Evolutionary conservation across 768 basidiomycete species (phyloP).

Genomic region (Guyanaporus albipodus): DNA sequence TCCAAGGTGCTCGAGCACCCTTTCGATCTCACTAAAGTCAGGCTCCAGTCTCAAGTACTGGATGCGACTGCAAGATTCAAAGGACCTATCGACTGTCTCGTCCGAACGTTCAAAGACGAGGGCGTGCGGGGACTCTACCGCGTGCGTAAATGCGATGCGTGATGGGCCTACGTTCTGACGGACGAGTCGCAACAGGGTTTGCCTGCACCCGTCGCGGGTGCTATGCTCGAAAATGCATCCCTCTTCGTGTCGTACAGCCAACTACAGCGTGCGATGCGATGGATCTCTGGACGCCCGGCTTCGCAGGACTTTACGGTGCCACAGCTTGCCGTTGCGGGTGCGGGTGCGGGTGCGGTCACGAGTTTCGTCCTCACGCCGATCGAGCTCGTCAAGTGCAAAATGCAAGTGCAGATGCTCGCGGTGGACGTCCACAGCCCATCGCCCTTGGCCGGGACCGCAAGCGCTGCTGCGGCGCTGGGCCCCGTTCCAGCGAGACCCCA

Average conservation of each 20-base stretch:
- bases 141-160: no score
- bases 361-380: constrained; percentile 91
- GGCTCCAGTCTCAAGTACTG: constrained; percentile 87
- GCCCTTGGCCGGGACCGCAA: constrained; percentile 13
- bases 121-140: constrained; percentile 84
- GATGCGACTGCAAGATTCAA: constrained; percentile 65
- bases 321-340: constrained; percentile 77
- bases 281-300: constrained; percentile 31
- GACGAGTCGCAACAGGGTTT: constrained; percentile 61
- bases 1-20: constrained; percentile 91
- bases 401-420: constrained; percentile 92
- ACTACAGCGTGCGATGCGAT: constrained; percentile 59
- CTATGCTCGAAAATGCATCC: constrained; percentile 88
- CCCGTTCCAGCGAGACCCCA: constrained; percentile 7
- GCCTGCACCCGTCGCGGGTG: constrained; percentile 86
- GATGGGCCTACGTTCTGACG: no score
- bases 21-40: constrained; percentile 92
- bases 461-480: constrained; percentile 9
- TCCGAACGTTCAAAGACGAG: constrained; percentile 75
- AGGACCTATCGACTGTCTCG: constrained; percentile 85
- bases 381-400: constrained; percentile 94
- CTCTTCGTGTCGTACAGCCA: constrained; percentile 86
- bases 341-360: constrained; percentile 80
- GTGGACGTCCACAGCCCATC: constrained; percentile 16
- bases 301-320: constrained; percentile 50